These are phyloP conservation scores for Zychaea mexicana DNA, from an alignment of 371 early-diverging fungal genomes.

Conservation along the genomic window DNA sequence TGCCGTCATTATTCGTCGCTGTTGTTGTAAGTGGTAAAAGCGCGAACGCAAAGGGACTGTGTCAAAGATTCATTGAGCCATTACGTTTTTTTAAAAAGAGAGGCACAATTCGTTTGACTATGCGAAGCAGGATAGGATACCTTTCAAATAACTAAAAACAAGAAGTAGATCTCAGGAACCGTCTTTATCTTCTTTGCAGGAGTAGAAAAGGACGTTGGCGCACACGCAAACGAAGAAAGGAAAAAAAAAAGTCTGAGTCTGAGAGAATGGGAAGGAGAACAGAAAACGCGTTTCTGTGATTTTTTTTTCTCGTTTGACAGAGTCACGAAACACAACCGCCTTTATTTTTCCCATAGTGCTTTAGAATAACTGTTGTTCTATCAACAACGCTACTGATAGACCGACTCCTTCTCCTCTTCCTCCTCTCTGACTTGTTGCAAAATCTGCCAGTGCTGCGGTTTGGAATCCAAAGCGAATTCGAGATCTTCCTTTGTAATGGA, in stretches of 20 bases:
- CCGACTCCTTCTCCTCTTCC: not conserved
- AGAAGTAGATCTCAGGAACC: no score
- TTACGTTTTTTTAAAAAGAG: no score
- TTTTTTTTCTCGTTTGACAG: not conserved
- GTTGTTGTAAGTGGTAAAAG: no score
- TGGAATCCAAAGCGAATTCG: constrained; percentile 86
- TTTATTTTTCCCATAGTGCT: no score
- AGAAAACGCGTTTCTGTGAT: not conserved
- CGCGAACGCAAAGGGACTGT: no score
- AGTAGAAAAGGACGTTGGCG: no score
- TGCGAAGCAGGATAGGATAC: no score
- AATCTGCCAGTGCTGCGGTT: constrained; percentile 28
- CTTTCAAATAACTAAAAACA: not conserved
- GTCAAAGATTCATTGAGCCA: not conserved
- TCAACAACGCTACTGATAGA: not conserved
- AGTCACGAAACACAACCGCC: not conserved
- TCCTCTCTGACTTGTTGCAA: constrained; percentile 5
- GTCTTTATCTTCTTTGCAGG: no score
- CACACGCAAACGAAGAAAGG: not conserved
- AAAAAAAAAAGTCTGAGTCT: not conserved
- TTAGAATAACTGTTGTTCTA: no score
- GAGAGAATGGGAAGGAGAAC: not conserved
- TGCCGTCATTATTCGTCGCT: not conserved
- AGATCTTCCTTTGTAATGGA: constrained; percentile 92
- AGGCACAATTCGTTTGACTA: no score